phyloP scores from a whole-genome alignment of 2,329 filamentous ascomycete species.

The Phaeosphaeriaceae sp. region DNA sequence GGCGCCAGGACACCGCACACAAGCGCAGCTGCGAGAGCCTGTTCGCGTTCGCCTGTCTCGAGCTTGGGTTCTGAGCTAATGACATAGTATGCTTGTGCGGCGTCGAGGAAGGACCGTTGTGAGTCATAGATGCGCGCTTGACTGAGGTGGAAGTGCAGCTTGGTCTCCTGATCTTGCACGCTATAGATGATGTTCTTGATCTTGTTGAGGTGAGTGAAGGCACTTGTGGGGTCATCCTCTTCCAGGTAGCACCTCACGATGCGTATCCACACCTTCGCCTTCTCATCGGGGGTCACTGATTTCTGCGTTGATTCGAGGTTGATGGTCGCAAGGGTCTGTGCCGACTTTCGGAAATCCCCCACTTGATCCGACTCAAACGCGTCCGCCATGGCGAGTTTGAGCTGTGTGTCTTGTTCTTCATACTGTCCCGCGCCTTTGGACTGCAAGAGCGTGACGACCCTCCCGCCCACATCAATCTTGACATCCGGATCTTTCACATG shows the following conservation, averaged over 20 bases:
- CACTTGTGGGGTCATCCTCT: slow-evolving; percentile 85
- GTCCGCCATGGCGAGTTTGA: slow-evolving; percentile 82
- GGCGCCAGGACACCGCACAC: slow-evolving; percentile 92
- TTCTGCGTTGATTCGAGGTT: slow-evolving; percentile 89
- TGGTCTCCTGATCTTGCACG: slow-evolving; percentile 74
- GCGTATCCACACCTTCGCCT: slow-evolving; percentile 86
- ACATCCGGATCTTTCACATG: slow-evolving; percentile 67
- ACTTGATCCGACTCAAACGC: slow-evolving; percentile 73
- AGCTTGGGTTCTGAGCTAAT: slow-evolving; percentile 80
- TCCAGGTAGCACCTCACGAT: slow-evolving; percentile 95
- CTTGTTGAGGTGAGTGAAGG: slow-evolving; percentile 89
- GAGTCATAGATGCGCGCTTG: slow-evolving; percentile 94
- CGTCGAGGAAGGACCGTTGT: slow-evolving; percentile 86
- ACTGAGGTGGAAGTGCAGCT: slow-evolving; percentile 86
- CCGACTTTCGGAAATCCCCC: slow-evolving; percentile 81
- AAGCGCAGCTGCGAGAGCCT: slow-evolving; percentile 84
- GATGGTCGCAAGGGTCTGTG: slow-evolving; percentile 79
- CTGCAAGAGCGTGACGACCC: slow-evolving; percentile 72
- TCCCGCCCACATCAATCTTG: slow-evolving; percentile 77
- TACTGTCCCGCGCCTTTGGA: slow-evolving; percentile 72
- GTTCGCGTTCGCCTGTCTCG: slow-evolving; percentile 84
- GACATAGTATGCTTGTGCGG: slow-evolving; percentile 85
- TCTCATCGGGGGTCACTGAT: slow-evolving; percentile 80
- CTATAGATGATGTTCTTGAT: slow-evolving; percentile 90
- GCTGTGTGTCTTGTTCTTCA: slow-evolving; percentile 80